Base-by-base conservation (phyloP, 2,329 filamentous ascomycete species). In the Coniosporium tulheliwenetii region DNA sequence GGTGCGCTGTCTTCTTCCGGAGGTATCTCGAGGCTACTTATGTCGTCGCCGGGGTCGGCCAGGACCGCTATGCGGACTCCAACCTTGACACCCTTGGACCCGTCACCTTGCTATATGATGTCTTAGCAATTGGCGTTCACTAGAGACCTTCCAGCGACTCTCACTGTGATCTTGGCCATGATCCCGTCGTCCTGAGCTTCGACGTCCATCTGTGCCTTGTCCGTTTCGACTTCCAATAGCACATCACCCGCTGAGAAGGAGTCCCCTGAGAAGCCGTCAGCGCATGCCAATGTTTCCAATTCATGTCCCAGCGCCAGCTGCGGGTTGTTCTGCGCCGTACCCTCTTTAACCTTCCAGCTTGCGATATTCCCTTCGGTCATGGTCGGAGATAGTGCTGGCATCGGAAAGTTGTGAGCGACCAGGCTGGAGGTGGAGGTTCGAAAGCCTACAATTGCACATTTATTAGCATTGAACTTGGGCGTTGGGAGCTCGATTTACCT, bases 311-410 rank as follows among this genome's bases (percentile, higher is more conserved):
- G 16, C 13, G 33, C 9, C 14, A 44, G 42, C 35, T 32, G 31
- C 10, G 36, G 19, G 14, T 13, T 15, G 12, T 40, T 40, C 14
- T 42, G 13, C 47, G 49, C 19, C 47, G 45, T 56, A 64, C 67
- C 85, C 66, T 93, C 85, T 62, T 89, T 89, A 53, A 93, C 73
- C 60, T 78, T 81, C 85, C 85, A 93, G 45, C 64, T 75, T 38
- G 82, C 74, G 54, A 93, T 93, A 62, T 85, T 91, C 45, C 85
- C 85, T 63, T 93, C 85, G 46, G 85, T 93, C 85, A 93, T 93
- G 43, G 85, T 93, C 42, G 85, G 85, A 46, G 85, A 93, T 47
- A 93, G 73, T 34, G 85, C 85, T 19, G 85, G 85, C 86, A 93
- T 93, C 41, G 78, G 82, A 64, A 93, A 86, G 63, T 87, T 91